Evolutionary conservation across 768 basidiomycete genomes (phyloP).

Genomic region (Galerina sulciceps): DNA sequence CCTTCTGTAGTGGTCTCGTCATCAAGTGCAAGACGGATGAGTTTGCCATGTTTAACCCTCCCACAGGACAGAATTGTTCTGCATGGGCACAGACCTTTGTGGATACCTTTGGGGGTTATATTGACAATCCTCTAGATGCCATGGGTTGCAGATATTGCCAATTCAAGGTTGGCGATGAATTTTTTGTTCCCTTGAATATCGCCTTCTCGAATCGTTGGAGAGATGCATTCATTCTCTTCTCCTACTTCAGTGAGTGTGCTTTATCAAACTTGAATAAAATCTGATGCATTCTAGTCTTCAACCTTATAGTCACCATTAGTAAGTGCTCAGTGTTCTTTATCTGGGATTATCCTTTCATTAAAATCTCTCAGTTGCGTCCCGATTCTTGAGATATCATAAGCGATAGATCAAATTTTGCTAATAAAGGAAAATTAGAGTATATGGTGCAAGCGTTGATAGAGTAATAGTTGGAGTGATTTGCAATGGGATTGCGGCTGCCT

Average conservation of each 20-base stretch:
- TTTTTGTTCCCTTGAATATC: conserved; percentile 72
- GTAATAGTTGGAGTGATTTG: background rate
- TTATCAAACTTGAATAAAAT: background rate
- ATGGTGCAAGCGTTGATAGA: background rate
- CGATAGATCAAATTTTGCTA: background rate
- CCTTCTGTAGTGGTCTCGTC: conserved; percentile 50
- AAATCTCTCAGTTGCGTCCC: conserved; percentile 3
- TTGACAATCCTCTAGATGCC: conserved; percentile 68
- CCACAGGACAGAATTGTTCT: conserved; percentile 71
- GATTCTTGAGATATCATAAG: conserved; percentile 10
- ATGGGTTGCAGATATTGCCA: conserved; percentile 74
- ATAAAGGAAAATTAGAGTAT: background rate
- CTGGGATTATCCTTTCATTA: background rate
- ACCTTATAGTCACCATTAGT: conserved; percentile 63
- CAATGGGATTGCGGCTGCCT: too few relatives aligned
- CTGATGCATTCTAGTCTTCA: conserved; percentile 54
- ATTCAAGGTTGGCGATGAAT: conserved; percentile 70
- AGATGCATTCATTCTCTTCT: conserved; percentile 68
- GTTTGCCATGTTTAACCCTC: conserved; percentile 74
- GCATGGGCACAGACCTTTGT: conserved; percentile 77
- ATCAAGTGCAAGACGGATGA: conserved; percentile 73
- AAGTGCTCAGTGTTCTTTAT: conserved; percentile 12
- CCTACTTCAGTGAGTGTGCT: conserved; percentile 54
- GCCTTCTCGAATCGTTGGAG: conserved; percentile 65
- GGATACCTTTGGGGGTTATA: conserved; percentile 66